These are phyloP conservation scores for Cryptomeria japonica DNA, from an alignment of 75 land plant genomes.

Conservation along the genomic window DNA sequence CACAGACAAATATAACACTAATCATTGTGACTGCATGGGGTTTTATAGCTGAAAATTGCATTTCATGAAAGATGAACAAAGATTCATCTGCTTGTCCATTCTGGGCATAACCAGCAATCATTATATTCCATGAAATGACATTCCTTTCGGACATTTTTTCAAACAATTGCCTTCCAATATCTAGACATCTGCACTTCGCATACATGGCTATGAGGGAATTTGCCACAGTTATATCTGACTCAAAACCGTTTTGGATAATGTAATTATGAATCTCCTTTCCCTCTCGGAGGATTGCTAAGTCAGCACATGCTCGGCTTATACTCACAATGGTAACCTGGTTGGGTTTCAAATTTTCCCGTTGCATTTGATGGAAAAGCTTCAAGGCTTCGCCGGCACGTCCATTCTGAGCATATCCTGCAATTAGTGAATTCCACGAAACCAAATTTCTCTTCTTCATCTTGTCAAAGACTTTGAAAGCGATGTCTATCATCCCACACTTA, in stretches of 20 bases:
- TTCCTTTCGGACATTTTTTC: conserved; percentile 18
- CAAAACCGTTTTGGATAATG: conserved; percentile 11
- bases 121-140: conserved; percentile 24
- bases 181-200: conserved; percentile 20
- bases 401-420: conserved; percentile 60
- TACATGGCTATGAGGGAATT: conserved; percentile 39
- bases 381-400: conserved; percentile 14
- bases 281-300: conserved; percentile 10
- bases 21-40: conserved; percentile 25
- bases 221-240: not conserved
- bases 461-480: conserved; percentile 32
- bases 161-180: conserved; percentile 23
- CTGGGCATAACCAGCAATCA: conserved; percentile 39
- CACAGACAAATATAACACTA: conserved; percentile 24
- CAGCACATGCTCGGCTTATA: conserved; percentile 22
- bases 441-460: conserved; percentile 33
- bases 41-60: conserved; percentile 14
- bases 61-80: conserved; percentile 16
- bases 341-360: conserved; percentile 7
- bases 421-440: conserved; percentile 72
- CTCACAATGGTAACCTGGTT: conserved; percentile 24
- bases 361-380: conserved; percentile 22
- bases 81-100: conserved; percentile 20
- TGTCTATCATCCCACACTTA: conserved; percentile 54
- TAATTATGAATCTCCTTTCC: conserved; percentile 19